A percentile compares a stretch with the other conserved stretches of the same genome.
phyloP scores from a whole-genome alignment of 2,329 filamentous ascomycete genomes.

The Macrophomina phaseolina region DNA sequence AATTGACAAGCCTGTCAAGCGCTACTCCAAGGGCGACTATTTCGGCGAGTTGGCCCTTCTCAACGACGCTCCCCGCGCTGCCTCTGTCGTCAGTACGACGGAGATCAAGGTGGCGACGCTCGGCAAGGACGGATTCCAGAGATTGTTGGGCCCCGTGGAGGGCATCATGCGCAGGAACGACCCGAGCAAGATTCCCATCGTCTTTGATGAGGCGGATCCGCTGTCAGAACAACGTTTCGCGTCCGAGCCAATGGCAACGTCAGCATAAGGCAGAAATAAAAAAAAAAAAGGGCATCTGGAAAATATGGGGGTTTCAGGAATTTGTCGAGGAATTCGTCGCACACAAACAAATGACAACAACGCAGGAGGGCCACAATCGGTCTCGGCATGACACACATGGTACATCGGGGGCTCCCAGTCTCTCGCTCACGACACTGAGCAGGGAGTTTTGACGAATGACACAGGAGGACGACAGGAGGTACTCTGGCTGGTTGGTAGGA shows the following conservation, averaged over 20 bases:
- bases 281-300: conserved; percentile 15
- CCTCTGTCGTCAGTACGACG: conserved; percentile 80
- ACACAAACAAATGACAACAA: conserved; percentile 23
- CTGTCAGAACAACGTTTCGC: conserved; percentile 42
- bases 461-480: conserved; percentile 22
- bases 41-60: conserved; percentile 94
- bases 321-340: conserved; percentile 26
- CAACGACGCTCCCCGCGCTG: conserved; percentile 91
- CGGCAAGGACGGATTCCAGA: conserved; percentile 93
- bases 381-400: conserved; percentile 20
- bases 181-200: conserved; percentile 49
- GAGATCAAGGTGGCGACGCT: conserved; percentile 93
- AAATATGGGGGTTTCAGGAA: conserved; percentile 15
- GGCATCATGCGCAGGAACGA: conserved; percentile 87
- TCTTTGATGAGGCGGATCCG: conserved; percentile 63
- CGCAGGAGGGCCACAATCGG: conserved; percentile 21
- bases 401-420: conserved; percentile 20
- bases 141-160: conserved; percentile 89
- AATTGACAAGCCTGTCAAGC: conserved; percentile 71
- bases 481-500: conserved; percentile 22
- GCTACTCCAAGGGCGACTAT: conserved; percentile 91
- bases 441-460: conserved; percentile 21
- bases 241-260: conserved; percentile 22
- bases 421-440: conserved; percentile 14
- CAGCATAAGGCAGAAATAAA: not conserved